A percentile compares a stretch with the other conserved stretches of the same genome.
These are phyloP conservation scores for Westerdykella ornata DNA, from an alignment of 2,329 filamentous ascomycete genomes.

Conservation along the genomic window DNA sequence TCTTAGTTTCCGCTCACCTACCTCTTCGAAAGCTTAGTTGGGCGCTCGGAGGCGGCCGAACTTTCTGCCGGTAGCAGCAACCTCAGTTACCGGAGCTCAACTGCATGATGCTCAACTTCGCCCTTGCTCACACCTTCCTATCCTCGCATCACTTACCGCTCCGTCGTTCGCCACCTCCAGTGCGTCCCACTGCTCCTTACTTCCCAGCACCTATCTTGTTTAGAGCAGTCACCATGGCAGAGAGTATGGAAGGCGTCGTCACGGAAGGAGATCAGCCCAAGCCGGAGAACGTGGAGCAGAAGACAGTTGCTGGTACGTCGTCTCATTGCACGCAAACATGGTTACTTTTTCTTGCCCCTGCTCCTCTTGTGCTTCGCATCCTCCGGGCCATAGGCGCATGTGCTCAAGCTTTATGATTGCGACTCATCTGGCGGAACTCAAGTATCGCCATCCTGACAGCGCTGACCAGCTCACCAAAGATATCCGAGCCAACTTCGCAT, in stretches of 20 bases:
- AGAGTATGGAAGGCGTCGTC: constrained; percentile 47
- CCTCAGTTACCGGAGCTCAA: not conserved
- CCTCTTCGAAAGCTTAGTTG: too few relatives aligned
- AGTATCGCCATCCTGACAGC: constrained; percentile 21
- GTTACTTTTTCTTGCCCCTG: constrained; percentile 7
- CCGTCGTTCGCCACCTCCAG: not conserved
- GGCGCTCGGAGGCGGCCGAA: not conserved
- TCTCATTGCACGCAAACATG: constrained; percentile 5
- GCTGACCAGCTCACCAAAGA: constrained; percentile 52
- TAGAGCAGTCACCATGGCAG: constrained; percentile 39
- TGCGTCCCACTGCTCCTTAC: constrained; percentile 2
- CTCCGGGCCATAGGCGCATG: constrained; percentile 20
- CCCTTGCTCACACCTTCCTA: not conserved
- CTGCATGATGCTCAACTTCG: not conserved
- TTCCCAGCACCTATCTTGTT: constrained; percentile 3
- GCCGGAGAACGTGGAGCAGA: constrained; percentile 37
- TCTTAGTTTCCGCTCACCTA: not conserved
- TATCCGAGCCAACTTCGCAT: constrained; percentile 87
- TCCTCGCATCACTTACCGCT: not conserved
- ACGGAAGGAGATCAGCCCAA: constrained; percentile 38
- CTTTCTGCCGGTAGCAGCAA: not conserved
- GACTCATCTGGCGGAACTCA: constrained; percentile 22
- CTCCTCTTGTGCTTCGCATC: constrained; percentile 4
- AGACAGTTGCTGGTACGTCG: constrained; percentile 35
- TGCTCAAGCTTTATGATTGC: constrained; percentile 27